Evolutionary conservation across 305 asterid species (phyloP).

Genomic region (Fraxinus nigra): DNA sequence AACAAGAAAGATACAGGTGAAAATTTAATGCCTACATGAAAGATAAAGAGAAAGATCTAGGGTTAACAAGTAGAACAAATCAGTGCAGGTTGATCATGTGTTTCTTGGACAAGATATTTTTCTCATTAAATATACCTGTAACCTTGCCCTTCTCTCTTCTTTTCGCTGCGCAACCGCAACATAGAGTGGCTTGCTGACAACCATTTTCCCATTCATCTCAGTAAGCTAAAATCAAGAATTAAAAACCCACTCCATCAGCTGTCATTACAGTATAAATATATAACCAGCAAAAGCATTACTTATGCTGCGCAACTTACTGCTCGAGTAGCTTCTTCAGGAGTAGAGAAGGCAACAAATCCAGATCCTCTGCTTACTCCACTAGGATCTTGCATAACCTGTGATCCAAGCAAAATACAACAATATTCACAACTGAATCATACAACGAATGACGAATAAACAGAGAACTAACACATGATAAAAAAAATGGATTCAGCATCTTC

Average conservation of each 20-base stretch:
- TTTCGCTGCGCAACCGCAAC: slow-evolving; percentile 59
- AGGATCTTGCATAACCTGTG: slow-evolving; percentile 32
- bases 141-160: slow-evolving; percentile 54
- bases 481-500: background rate
- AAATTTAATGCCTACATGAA: background rate
- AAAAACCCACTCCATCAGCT: background rate
- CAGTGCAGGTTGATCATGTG: background rate
- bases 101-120: background rate
- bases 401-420: background rate
- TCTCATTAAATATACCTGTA: slow-evolving; percentile 36
- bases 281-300: background rate
- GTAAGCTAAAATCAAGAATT: slow-evolving; percentile 25
- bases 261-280: background rate
- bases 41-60: background rate
- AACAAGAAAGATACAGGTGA: background rate
- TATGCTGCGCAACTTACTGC: slow-evolving; percentile 22
- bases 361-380: slow-evolving; percentile 33
- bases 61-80: background rate
- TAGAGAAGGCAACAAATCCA: slow-evolving; percentile 32
- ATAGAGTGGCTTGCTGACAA: slow-evolving; percentile 48
- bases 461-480: background rate
- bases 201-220: slow-evolving; percentile 53
- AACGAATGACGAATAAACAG: background rate
- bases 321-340: slow-evolving; percentile 28
- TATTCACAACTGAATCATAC: background rate